Evolutionary conservation across 2,329 filamentous ascomycete genomes (phyloP).

Genomic region (Sclerotinia subarctica): DNA sequence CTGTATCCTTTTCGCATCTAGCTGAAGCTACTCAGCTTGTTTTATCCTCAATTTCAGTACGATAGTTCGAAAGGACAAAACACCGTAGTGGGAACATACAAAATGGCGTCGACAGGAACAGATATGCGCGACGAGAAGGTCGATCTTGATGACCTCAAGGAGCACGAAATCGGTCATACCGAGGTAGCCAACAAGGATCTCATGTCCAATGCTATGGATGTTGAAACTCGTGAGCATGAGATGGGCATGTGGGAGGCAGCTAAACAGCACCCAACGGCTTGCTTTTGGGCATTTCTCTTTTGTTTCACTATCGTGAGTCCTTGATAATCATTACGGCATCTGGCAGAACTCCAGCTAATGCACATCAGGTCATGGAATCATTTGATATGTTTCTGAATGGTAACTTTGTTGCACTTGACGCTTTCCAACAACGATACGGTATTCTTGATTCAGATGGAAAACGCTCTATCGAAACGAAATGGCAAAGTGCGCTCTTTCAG

Average conservation of each 20-base stretch:
- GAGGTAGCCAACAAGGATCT: background rate
- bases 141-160: background rate
- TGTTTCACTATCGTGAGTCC: slow-evolving; percentile 51
- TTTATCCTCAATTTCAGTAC: background rate
- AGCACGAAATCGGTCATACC: background rate
- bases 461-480: slow-evolving; percentile 48
- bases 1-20: background rate
- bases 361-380: slow-evolving; percentile 57
- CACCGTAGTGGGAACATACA: background rate
- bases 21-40: background rate
- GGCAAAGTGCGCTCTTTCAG: slow-evolving; percentile 57
- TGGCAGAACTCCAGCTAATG: slow-evolving; percentile 17
- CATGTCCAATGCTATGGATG: slow-evolving; percentile 40
- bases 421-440: slow-evolving; percentile 40
- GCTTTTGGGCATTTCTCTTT: slow-evolving; percentile 54
- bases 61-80: background rate
- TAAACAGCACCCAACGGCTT: slow-evolving; percentile 51
- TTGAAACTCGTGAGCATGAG: slow-evolving; percentile 52
- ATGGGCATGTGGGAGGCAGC: slow-evolving; percentile 51
- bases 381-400: slow-evolving; percentile 61
- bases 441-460: slow-evolving; percentile 7
- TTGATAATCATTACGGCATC: slow-evolving; percentile 17
- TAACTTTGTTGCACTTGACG: slow-evolving; percentile 52
- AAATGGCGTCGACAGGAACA: background rate
- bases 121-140: background rate